phyloP scores from a whole-genome alignment of 2,329 filamentous ascomycete genomes.

The Myriosclerotinia curreyana region DNA sequence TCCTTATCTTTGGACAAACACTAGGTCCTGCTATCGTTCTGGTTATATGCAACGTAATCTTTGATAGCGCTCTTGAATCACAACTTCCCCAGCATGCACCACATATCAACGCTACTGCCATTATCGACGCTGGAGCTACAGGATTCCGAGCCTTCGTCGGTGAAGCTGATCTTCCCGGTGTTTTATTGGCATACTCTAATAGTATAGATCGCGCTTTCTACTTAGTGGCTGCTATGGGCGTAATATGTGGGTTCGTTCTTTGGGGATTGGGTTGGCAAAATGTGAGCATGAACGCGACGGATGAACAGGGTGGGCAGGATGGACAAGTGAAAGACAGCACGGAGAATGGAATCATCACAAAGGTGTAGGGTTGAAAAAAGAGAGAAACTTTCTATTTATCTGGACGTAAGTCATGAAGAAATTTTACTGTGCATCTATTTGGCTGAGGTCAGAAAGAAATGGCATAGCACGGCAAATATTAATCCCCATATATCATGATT shows the following conservation, averaged over 20 bases:
- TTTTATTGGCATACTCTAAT: slow-evolving; percentile 39
- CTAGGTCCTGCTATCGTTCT: slow-evolving; percentile 39
- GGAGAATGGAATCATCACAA: too few relatives aligned
- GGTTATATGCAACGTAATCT: slow-evolving; percentile 36
- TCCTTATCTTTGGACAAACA: slow-evolving; percentile 40
- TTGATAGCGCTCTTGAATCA: slow-evolving; percentile 31
- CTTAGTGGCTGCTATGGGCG: slow-evolving; percentile 4
- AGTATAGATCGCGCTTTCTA: slow-evolving; percentile 12
- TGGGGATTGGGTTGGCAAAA: slow-evolving; percentile 13
- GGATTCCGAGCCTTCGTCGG: slow-evolving; percentile 41
- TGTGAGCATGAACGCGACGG: not conserved
- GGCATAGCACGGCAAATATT: too few relatives aligned
- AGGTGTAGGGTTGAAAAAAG: too few relatives aligned
- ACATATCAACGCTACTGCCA: slow-evolving; percentile 34
- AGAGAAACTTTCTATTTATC: too few relatives aligned
- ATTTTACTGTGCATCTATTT: too few relatives aligned
- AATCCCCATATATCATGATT: too few relatives aligned
- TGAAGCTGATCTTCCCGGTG: slow-evolving; percentile 38
- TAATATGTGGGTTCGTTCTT: not conserved
- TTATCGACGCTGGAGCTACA: slow-evolving; percentile 45
- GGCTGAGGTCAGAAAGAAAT: too few relatives aligned
- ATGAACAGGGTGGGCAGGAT: too few relatives aligned
- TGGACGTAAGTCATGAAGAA: too few relatives aligned
- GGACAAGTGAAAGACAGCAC: too few relatives aligned
- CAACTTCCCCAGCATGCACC: slow-evolving; percentile 41